Base-by-base conservation (phyloP, 257 asterid species). In the Nicotiana tabacum region DNA sequence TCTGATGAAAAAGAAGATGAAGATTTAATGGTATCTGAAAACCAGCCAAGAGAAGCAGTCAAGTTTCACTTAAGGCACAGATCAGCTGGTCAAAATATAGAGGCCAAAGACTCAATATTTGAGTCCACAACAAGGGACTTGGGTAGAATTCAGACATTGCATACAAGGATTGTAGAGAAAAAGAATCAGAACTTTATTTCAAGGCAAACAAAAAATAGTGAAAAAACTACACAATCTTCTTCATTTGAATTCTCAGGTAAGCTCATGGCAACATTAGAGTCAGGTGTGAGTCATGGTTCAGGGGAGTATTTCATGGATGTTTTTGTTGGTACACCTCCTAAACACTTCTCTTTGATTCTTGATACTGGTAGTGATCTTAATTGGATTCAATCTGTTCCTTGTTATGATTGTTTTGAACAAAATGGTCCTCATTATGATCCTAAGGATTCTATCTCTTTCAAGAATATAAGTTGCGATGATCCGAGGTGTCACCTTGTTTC, bases 311-410 rank as follows among this genome's bases (percentile, higher is more conserved):
- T 95, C 88, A 93, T 95, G 90, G 97, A 95, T 74, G 97, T 95
- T n/a, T 93, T 92, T 66, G 66, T 93, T 2, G 98, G 98, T 84
- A 91, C 98, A 37, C 98, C 98, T 81, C 98, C 98, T 56, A 91
- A 88, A 66, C 98, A 95, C 51, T 95, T 86, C 74, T 95, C 97
- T 24, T 82, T 95, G 77, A 93, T 95, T 83, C 94, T 95, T 65
- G 98, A 95, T 81, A 94, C 99, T 3, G 99, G 98, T 18, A 92
- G 97, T 85, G 99, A 96, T 87, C 94, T 96, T 21, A 94, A 96
- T 46, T 96, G 99, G 99, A 92, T 96, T 76, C 99, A 96, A 53
- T 94, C 97, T 80, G 90, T 89, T 13, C 99, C 99, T 66, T 96
- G 99, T 58, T 69, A 89, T 43, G 98, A 96, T 74, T 96, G 99